These are phyloP conservation scores for Nicotiana benthamiana DNA, from an alignment of 257 asterid species.

Conservation along the genomic window DNA sequence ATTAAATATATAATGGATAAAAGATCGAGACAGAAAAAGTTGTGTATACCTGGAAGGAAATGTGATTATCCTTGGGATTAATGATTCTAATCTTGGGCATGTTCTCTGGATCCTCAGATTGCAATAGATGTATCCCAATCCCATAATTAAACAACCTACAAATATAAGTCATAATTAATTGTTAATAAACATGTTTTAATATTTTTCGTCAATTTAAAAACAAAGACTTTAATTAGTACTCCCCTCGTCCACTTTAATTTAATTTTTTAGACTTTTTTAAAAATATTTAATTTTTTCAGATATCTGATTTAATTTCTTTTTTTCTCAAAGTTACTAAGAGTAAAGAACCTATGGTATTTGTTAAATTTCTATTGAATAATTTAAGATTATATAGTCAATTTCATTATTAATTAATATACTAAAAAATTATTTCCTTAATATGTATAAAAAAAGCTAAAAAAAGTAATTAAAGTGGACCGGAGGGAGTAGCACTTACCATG, in stretches of 20 bases:
- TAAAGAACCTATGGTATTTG: no score
- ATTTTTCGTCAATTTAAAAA: not conserved
- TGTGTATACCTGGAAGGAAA: conserved; percentile 18
- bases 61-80: conserved; percentile 27
- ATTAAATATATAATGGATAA: not conserved
- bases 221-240: not conserved
- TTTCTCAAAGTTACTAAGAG: no score
- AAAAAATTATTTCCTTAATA: no score
- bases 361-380: no score
- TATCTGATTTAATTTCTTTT: no score
- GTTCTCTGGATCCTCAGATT: conserved; percentile 14
- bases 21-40: not conserved
- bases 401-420: no score
- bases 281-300: no score
- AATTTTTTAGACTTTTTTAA: no score
- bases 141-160: conserved; percentile 26
- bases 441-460: no score
- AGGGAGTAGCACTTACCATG: conserved; percentile 6
- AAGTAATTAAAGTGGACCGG: not conserved
- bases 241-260: no score
- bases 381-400: no score
- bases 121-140: conserved; percentile 24
- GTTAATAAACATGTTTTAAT: not conserved
- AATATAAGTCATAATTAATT: not conserved
- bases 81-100: conserved; percentile 10